Evolutionary conservation across 75 land plant genomes (phyloP).

Genomic region (Sequoiadendron giganteum): DNA sequence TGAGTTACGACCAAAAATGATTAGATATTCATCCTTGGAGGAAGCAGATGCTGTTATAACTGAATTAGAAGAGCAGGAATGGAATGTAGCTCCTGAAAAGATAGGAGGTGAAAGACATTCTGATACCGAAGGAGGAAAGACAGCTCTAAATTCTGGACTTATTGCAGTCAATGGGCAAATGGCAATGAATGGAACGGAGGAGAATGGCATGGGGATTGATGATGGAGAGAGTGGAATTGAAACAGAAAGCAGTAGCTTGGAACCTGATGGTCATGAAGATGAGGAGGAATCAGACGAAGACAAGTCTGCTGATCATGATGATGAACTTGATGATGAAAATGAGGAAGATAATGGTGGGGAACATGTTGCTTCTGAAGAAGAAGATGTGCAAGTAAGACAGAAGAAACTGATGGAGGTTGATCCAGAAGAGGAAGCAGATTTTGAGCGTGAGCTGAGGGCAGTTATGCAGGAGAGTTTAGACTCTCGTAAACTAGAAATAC

Average conservation of each 20-base stretch:
- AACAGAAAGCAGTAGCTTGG: slow-evolving; percentile 79
- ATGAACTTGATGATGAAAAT: slow-evolving; percentile 63
- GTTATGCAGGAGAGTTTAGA: slow-evolving; percentile 98
- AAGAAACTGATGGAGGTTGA: slow-evolving; percentile 69
- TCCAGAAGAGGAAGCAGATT: slow-evolving; percentile 86
- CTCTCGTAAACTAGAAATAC: slow-evolving; percentile 77
- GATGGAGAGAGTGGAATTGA: slow-evolving; percentile 77
- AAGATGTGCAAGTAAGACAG: slow-evolving; percentile 81
- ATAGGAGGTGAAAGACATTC: slow-evolving; percentile 39
- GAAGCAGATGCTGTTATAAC: slow-evolving; percentile 75
- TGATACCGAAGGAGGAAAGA: slow-evolving; percentile 39
- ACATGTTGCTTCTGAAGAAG: slow-evolving; percentile 78
- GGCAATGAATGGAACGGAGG: slow-evolving; percentile 35
- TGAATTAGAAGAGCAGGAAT: slow-evolving; percentile 88
- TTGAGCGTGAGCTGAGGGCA: slow-evolving; percentile 82
- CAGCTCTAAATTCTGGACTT: background rate
- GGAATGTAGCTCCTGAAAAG: slow-evolving; percentile 53
- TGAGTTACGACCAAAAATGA: slow-evolving; percentile 93
- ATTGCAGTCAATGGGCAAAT: slow-evolving; percentile 32
- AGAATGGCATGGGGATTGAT: slow-evolving; percentile 58
- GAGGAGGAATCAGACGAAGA: slow-evolving; percentile 76
- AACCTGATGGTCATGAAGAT: slow-evolving; percentile 69
- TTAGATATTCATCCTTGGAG: slow-evolving; percentile 77
- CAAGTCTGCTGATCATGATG: slow-evolving; percentile 60
- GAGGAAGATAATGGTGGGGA: slow-evolving; percentile 66